Base-by-base conservation (phyloP, 1,139 yeast genomes). In the Blastobotrys elegans region DNA sequence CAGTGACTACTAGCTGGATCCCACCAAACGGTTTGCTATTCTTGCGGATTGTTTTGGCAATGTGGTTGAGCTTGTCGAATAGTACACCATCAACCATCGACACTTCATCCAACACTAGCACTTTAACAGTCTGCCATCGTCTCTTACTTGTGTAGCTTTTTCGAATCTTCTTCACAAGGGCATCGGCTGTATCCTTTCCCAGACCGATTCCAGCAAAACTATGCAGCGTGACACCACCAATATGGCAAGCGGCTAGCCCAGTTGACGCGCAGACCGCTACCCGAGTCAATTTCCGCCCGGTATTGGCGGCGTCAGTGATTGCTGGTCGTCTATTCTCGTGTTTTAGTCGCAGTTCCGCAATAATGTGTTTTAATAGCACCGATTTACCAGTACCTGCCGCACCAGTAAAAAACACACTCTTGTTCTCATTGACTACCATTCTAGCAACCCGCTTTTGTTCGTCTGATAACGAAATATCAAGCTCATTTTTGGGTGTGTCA, bases 191-290 rank as follows among this genome's bases (percentile, higher is more conserved):
- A 4, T 76, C 84, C 4, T 69, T 69, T 6, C 92, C 96, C 18
- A 87, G 64, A 0, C 96, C 96, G 49, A 88, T 76, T 0, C 94
- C 89, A 1, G 92, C 75, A 68, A 81, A 86, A 55, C 84, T 74
- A 62, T 87, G 94, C 36, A 89, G 70, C 0, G 97, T 89, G 30
- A 76, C 78, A 18, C 97, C 97, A 1, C 92, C 95, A 56, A 89
- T 82, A 59, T 86, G 86, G 43, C 86, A 80, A 0, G 96, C 96
- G 0, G 97, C 97, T 55, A 89, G 68, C 1, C 97, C 97, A 0
- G 97, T 89, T 0, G 96, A 87, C 0, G 97, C 97, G 1, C 95
- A 85, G 1, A 89, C 80, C 0, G 94, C 96, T 2, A 89, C 85
- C 0, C 72, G 65, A 11, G 43, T 35, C 13, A 37, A 31, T 18